Conservation (phyloP, 2,329 filamentous ascomycete species). For the Phaeophleospora eucalypticola region DNA sequence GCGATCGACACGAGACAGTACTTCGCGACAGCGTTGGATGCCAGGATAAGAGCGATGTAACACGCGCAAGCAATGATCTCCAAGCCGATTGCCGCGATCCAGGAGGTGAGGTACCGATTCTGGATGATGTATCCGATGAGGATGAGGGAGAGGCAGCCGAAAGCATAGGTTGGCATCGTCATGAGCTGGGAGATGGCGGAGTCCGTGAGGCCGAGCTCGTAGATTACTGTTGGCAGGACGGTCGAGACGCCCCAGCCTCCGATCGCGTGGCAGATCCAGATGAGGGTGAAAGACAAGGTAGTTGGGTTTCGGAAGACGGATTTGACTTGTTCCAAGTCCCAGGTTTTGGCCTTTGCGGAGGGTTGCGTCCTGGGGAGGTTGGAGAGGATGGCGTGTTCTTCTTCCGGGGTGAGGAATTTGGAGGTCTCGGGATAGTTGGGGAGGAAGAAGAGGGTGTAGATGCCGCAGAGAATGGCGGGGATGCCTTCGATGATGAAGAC, state of each 20-base stretch:
- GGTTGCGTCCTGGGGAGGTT: slow-evolving; percentile 22
- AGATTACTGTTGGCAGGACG: slow-evolving; percentile 39
- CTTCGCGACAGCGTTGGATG: slow-evolving; percentile 34
- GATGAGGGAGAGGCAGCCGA: slow-evolving; percentile 20
- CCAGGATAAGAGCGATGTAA: slow-evolving; percentile 39
- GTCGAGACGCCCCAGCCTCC: slow-evolving; percentile 38
- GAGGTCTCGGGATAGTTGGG: slow-evolving; percentile 57
- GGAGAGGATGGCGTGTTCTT: slow-evolving; percentile 14
- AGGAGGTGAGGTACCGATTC: slow-evolving; percentile 11
- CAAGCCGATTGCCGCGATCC: slow-evolving; percentile 23
- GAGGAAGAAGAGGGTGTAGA: slow-evolving; percentile 41
- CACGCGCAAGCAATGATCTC: slow-evolving; percentile 37
- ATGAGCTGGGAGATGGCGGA: slow-evolving; percentile 40
- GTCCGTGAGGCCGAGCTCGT: slow-evolving; percentile 40
- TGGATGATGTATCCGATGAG: slow-evolving; percentile 22
- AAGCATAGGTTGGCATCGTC: slow-evolving; percentile 31
- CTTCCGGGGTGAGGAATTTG: slow-evolving; percentile 50
- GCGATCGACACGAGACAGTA: slow-evolving; percentile 42
- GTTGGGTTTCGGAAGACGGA: slow-evolving; percentile 19
- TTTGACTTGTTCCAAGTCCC: slow-evolving; percentile 18
- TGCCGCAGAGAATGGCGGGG: slow-evolving; percentile 38
- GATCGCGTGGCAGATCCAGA: slow-evolving; percentile 28
- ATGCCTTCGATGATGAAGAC: slow-evolving; percentile 23
- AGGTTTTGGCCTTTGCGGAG: slow-evolving; percentile 18
- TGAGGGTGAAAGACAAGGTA: slow-evolving; percentile 18